A percentile compares a stretch with the other conserved stretches of the same genome.
Conservation (phyloP, 768 basidiomycete species). For the Amanita exitialis region DNA sequence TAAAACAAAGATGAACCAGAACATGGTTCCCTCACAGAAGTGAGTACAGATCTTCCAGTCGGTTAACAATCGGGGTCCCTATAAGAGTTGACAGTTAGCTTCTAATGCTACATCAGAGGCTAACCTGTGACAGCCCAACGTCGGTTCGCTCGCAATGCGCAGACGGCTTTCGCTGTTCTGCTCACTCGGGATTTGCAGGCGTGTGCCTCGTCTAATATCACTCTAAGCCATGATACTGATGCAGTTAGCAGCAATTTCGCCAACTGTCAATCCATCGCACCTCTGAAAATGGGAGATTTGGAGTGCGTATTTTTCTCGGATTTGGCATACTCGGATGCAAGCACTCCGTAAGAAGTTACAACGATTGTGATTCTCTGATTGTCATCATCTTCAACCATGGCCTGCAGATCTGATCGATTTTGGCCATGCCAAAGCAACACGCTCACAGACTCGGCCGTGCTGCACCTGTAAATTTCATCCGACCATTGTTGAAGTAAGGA, state of each 20-base stretch:
- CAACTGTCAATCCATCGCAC: conserved; percentile 47
- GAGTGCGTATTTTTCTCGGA: conserved; percentile 37
- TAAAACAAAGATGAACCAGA: neutral
- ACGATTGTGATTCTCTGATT: conserved; percentile 60
- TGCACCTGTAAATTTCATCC: conserved; percentile 83
- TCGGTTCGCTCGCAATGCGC: conserved; percentile 66
- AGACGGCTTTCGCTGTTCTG: conserved; percentile 83
- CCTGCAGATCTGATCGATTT: conserved; percentile 66
- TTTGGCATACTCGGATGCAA: conserved; percentile 83
- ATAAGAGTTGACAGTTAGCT: neutral
- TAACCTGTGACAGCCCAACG: conserved; percentile 87
- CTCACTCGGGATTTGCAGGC: conserved; percentile 86
- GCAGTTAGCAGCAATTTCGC: neutral
- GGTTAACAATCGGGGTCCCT: conserved; percentile 94
- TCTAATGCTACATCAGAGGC: neutral
- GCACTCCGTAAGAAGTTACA: conserved; percentile 85
- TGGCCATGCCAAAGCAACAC: conserved; percentile 83
- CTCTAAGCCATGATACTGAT: conserved; percentile 70
- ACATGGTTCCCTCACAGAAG: conserved; percentile 39
- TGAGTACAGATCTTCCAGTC: conserved; percentile 85
- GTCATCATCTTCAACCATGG: conserved; percentile 39
- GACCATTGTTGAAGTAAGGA: conserved; percentile 89
- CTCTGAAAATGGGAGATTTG: conserved; percentile 60
- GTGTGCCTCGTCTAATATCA: conserved; percentile 91
- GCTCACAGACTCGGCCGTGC: conserved; percentile 55